These are phyloP conservation scores for Pontederia paniculata DNA, from an alignment of 176 grass and related monocot genomes.

Conservation along the genomic window DNA sequence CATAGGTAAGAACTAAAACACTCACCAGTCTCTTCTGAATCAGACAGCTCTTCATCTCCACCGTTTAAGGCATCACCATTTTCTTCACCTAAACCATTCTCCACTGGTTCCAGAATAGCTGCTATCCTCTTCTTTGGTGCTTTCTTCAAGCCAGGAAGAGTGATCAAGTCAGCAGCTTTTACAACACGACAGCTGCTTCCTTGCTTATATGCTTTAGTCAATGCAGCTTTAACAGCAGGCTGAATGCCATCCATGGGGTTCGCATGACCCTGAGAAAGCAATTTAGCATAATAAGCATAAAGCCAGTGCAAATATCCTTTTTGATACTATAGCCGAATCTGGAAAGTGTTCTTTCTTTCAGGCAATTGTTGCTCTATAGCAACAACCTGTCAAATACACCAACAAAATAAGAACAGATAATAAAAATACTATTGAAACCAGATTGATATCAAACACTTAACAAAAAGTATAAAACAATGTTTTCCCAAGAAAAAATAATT, in stretches of 20 bases:
- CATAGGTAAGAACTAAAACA: slow-evolving; percentile 7
- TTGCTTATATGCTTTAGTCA: slow-evolving; percentile 95
- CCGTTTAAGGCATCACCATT: slow-evolving; percentile 49
- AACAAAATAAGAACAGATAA: not conserved
- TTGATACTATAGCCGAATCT: too few species aligned
- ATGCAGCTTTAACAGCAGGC: slow-evolving; percentile 79
- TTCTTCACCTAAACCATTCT: slow-evolving; percentile 64
- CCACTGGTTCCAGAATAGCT: slow-evolving; percentile 87
- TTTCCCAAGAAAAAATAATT: not conserved
- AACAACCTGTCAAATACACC: not conserved
- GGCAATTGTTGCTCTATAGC: too few species aligned
- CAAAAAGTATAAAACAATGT: not conserved
- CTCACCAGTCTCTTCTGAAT: slow-evolving; percentile 64
- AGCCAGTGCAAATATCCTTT: too few species aligned
- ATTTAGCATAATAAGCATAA: too few species aligned
- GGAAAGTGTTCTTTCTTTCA: too few species aligned
- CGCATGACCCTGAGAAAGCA: slow-evolving; percentile 39
- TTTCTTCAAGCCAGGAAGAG: slow-evolving; percentile 73
- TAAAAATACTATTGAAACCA: not conserved
- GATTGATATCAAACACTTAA: not conserved
- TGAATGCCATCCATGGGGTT: slow-evolving; percentile 92
- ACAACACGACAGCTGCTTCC: slow-evolving; percentile 68
- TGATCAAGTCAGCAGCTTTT: slow-evolving; percentile 74
- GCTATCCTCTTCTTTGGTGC: slow-evolving; percentile 83
- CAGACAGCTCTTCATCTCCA: slow-evolving; percentile 60